A percentile compares a stretch with the other conserved stretches of the same genome.
Conservation (phyloP, 2,329 filamentous ascomycete genomes). For the Coniochaeta hoffmannii region DNA sequence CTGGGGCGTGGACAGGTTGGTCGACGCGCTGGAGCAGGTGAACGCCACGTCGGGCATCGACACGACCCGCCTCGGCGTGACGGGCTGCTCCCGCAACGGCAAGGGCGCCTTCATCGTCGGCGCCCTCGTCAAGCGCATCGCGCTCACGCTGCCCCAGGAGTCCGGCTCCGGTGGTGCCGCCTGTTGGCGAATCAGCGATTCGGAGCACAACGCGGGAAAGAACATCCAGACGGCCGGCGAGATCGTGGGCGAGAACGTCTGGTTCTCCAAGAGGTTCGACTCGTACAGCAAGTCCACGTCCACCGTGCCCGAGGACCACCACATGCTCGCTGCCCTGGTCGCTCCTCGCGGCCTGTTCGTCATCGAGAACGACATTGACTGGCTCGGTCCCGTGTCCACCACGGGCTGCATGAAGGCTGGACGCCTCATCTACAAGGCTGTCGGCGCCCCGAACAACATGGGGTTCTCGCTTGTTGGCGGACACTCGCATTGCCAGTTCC, state of each 20-base stretch:
- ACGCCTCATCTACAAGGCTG: constrained; percentile 44
- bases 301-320: constrained; percentile 48
- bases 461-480: constrained; percentile 48
- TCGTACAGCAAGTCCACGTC: constrained; percentile 37
- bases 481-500: constrained; percentile 50
- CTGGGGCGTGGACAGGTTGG: constrained; percentile 53
- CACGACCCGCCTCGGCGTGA: constrained; percentile 43
- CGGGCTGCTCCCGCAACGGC: constrained; percentile 57
- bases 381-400: constrained; percentile 49
- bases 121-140: constrained; percentile 50
- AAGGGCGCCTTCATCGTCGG: constrained; percentile 57
- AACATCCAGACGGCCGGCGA: constrained; percentile 54
- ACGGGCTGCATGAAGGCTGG: constrained; percentile 51
- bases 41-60: constrained; percentile 39
- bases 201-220: constrained; percentile 40
- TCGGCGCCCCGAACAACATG: constrained; percentile 46
- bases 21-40: constrained; percentile 50
- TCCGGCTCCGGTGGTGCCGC: constrained; percentile 54
- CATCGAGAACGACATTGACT: constrained; percentile 52
- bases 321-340: constrained; percentile 48
- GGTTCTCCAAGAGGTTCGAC: constrained; percentile 52
- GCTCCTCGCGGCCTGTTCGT: constrained; percentile 47
- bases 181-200: constrained; percentile 51
- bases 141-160: constrained; percentile 55
- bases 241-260: constrained; percentile 55